Evolutionary conservation across 768 basidiomycete genomes (phyloP).

Genomic region (Boletus coccyginus): DNA sequence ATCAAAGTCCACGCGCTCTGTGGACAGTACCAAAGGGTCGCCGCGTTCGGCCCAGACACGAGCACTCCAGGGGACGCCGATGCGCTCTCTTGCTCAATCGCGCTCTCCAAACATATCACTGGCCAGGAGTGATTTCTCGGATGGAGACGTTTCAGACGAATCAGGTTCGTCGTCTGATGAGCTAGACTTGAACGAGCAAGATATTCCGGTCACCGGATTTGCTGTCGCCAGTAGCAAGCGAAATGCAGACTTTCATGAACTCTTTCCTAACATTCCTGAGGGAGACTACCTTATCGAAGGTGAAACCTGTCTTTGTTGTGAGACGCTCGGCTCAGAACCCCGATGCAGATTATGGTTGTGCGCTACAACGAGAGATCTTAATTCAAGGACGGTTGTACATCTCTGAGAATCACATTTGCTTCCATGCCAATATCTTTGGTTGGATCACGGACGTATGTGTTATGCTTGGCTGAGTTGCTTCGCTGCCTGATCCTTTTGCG

Average conservation of each 20-base stretch:
- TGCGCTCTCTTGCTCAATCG: slow-evolving; percentile 8
- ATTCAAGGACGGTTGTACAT: slow-evolving; percentile 96
- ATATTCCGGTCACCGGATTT: slow-evolving; percentile 93
- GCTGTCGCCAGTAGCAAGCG: slow-evolving; percentile 94
- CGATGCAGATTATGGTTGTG: slow-evolving; percentile 90
- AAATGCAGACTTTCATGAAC: slow-evolving; percentile 93
- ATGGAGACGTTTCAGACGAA: slow-evolving; percentile 31
- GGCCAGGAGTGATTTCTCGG: slow-evolving; percentile 26
- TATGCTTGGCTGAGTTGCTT: background rate
- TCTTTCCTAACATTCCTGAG: slow-evolving; percentile 86
- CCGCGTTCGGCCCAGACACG: slow-evolving; percentile 1
- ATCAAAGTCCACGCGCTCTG: slow-evolving; percentile 18
- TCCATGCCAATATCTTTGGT: slow-evolving; percentile 98
- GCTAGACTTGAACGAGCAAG: slow-evolving; percentile 43
- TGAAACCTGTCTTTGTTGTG: slow-evolving; percentile 36
- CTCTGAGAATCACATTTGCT: slow-evolving; percentile 99
- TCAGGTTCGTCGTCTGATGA: slow-evolving; percentile 35
- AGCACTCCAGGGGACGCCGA: background rate
- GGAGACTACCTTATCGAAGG: slow-evolving; percentile 99
- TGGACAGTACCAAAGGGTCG: slow-evolving; percentile 13
- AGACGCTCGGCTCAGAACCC: background rate
- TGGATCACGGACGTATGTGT: slow-evolving; percentile 93
- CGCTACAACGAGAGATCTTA: slow-evolving; percentile 91
- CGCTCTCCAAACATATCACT: slow-evolving; percentile 21
- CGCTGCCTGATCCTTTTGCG: slow-evolving; percentile 8